Base-by-base conservation (phyloP, 345 rosid species). In the Salix koriyanagi region DNA sequence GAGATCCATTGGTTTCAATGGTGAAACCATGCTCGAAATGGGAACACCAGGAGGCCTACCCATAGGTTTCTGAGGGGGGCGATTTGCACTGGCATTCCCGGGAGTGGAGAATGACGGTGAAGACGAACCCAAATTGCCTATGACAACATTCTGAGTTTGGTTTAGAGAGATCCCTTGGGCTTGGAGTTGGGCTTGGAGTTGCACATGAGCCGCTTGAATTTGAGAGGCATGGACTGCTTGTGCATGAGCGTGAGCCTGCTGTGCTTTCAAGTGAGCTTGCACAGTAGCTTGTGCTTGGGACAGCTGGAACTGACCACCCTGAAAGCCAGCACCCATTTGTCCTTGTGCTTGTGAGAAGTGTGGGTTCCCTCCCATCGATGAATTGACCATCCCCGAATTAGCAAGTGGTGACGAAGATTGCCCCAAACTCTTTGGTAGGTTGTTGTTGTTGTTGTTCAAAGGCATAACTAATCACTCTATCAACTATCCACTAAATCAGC, bases 151-250 rank as follows among this genome's bases (percentile, higher is more conserved):
- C 84, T 88, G 94, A 34, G 75, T 72, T 76, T 87, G 94, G 78
- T 83, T 85, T 78, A 90, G 83, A 14, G 92, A 71, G 68, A 90
- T 64, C 58, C 89, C 94, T 80, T 89, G 91, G 26, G 92, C 91
- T 76, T 91, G 97, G 11, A 91, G 69, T 41, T 90, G 97, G 46
- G 98, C 98, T 79, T 95, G 99, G 28, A 89, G 77, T 62, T 92
- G 98, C 1, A 91, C 96, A 75, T 91, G 93, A 39, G 81, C 90
- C 61, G 88, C 88, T 74, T 91, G 92, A 25, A 84, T 92, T 56
- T 87, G 88, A 2, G 86, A 85, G 10, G 86, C 84, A 19, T 87
- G 90, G 67, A 82, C 89, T 44, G 76, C 78, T 52, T 74, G 82
- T 23, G 82, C 87, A 18, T 84, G 85, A 0, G 81, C 80, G 18